Conservation (phyloP, 176 grass and related monocot genomes). For the Hyparrhenia diplandra region DNA sequence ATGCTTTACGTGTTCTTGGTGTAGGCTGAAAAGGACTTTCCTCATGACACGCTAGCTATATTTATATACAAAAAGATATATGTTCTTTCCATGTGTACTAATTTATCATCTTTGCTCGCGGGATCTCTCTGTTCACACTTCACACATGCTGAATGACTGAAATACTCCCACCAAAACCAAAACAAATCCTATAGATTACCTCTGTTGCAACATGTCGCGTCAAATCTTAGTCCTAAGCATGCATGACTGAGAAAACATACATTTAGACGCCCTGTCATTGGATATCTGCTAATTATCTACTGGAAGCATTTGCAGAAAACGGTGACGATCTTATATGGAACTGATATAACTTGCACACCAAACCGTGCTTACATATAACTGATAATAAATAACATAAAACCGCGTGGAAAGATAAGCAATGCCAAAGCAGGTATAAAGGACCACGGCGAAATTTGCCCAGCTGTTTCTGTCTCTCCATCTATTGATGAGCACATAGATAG, state of each 20-base stretch:
- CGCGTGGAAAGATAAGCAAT: neutral
- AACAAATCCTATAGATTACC: neutral
- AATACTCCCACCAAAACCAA: neutral
- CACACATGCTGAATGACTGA: neutral
- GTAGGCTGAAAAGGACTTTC: slow-evolving; percentile 15
- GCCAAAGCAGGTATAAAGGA: neutral
- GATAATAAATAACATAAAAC: neutral
- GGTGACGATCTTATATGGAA: neutral
- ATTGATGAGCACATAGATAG: neutral
- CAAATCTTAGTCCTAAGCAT: neutral
- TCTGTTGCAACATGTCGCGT: neutral
- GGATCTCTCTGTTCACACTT: slow-evolving; percentile 39
- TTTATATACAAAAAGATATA: neutral
- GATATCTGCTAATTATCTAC: neutral
- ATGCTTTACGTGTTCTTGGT: neutral
- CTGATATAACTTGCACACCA: neutral
- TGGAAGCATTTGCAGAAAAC: neutral
- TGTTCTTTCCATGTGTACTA: neutral
- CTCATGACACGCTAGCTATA: neutral
- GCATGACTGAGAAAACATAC: neutral
- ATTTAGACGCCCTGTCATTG: neutral
- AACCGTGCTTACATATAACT: neutral
- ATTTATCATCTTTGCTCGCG: neutral
- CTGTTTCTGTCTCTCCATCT: neutral
- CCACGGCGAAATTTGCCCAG: neutral